Percentiles rank a stretch among this genome's conserved stretches.
Evolutionary conservation across 2,329 filamentous ascomycete genomes (phyloP).

Genomic region (Beauveria bassiana): DNA sequence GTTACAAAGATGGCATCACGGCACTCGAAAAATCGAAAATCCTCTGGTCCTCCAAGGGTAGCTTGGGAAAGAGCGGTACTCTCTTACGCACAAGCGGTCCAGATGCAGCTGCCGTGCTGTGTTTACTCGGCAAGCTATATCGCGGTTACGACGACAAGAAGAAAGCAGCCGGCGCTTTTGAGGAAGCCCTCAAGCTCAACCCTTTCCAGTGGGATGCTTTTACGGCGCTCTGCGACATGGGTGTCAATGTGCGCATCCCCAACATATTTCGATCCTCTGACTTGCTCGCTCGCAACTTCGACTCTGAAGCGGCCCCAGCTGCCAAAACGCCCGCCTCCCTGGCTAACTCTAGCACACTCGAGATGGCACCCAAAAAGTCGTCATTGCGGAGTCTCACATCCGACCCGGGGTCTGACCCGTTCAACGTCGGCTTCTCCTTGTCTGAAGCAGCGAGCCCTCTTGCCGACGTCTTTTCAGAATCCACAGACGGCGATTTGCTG

Average conservation of each 20-base stretch:
- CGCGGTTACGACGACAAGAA: conserved; percentile 73
- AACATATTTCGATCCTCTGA: conserved; percentile 79
- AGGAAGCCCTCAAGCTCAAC: conserved; percentile 80
- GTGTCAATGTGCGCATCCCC: conserved; percentile 68
- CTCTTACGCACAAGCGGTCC: conserved; percentile 58
- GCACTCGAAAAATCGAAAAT: conserved; percentile 75
- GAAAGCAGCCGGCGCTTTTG: conserved; percentile 78
- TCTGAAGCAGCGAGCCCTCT: conserved; percentile 36
- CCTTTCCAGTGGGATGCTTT: conserved; percentile 99
- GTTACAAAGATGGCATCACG: conserved; percentile 70
- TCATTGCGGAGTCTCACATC: conserved; percentile 29
- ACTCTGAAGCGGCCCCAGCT: conserved; percentile 27
- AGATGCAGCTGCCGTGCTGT: conserved; percentile 77
- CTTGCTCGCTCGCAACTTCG: conserved; percentile 39
- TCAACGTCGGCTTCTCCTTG: conserved; percentile 37
- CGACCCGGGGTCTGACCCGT: conserved; percentile 40
- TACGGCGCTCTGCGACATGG: conserved; percentile 77
- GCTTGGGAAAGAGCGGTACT: conserved; percentile 77
- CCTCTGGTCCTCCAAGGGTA: conserved; percentile 68
- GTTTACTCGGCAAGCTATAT: conserved; percentile 81
- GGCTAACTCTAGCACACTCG: conserved; percentile 24
- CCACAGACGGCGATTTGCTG: conserved; percentile 47
- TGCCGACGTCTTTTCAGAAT: conserved; percentile 32
- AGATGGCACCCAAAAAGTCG: conserved; percentile 35
- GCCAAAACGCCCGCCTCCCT: conserved; percentile 26